Base-by-base conservation (phyloP, 1,139 yeast genomes). In the Lodderomyces metapsilosis region DNA sequence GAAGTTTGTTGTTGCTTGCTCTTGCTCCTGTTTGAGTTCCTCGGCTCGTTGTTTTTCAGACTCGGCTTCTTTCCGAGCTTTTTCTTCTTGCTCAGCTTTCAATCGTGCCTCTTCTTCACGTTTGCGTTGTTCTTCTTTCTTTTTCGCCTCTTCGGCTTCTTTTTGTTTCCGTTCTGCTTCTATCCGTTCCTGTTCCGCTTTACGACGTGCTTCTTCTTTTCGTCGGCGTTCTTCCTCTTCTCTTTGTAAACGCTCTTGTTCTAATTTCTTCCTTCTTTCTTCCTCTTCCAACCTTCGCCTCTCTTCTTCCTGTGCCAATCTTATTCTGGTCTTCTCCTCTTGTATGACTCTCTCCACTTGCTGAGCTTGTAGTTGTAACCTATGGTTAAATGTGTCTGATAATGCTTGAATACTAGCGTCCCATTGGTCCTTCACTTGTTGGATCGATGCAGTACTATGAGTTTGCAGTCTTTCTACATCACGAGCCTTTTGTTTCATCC, bases 1-100 rank as follows among this genome's bases (percentile, higher is more conserved):
- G 40, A 64, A 66, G 50, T 70, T 62, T 0, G 82, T 71, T 20
- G 65, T 50, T 24, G 38, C 34, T 24, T 38, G 6, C 18, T 35
- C 38, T 40, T 35, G 33, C 41, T 45, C 37, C 43, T 38, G 34
- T 46, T 43, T 42, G 41, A 44, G 39, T 36, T 44, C 36, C n/a
- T 25, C 32, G 27, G 34, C 23, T 50, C 53, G 38, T 50, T 48
- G 36, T 44, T 44, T 38, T 44, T 43, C 27, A 38, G 34, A 13
- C 41, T 46, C 16, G 35, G 38, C 37, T 12, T 25, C 30, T 43
- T 50, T 34, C 41, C 43, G 18, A 37, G 37, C 39, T 43, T 50
- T 34, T 41, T 44, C 21, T 39, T 42, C 42, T 47, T 43, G 40
- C 16, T 36, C 35, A 34, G 38, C 21, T 28, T 37, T 38, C 48